Conservation (phyloP, 2,329 filamentous ascomycete genomes). For the Trichoderma lentiforme region DNA sequence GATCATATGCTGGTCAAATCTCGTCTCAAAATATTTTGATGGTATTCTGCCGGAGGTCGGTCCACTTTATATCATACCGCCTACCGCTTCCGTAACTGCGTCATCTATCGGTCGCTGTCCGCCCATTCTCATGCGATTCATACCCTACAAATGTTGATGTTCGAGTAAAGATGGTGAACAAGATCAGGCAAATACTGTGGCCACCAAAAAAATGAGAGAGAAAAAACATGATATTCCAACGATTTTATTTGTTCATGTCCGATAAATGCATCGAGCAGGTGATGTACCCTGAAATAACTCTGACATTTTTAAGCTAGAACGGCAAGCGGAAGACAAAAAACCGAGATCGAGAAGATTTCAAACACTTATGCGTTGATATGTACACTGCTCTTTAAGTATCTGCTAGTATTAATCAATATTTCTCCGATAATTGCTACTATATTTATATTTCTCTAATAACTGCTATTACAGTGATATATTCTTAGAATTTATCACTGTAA, state of each 20-base stretch:
- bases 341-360: too few relatives aligned
- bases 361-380: too few relatives aligned
- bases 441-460: too few relatives aligned
- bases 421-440: too few relatives aligned
- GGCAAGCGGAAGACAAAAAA: too few relatives aligned
- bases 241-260: not conserved
- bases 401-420: too few relatives aligned
- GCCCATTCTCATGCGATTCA: too few relatives aligned
- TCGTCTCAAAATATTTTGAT: slow-evolving; percentile 20
- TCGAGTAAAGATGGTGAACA: not conserved
- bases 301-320: not conserved
- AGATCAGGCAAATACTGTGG: not conserved
- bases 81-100: slow-evolving; percentile 21
- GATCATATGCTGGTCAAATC: not conserved
- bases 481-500: too few relatives aligned
- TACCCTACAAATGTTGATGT: not conserved
- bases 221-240: not conserved
- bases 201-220: not conserved
- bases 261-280: not conserved
- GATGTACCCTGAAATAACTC: not conserved
- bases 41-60: slow-evolving; percentile 29
- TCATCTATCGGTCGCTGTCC: not conserved
- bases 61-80: slow-evolving; percentile 3
- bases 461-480: too few relatives aligned
- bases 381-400: too few relatives aligned